Conservation (phyloP, 2,329 filamentous ascomycete species). For the Balansia obtecta region DNA sequence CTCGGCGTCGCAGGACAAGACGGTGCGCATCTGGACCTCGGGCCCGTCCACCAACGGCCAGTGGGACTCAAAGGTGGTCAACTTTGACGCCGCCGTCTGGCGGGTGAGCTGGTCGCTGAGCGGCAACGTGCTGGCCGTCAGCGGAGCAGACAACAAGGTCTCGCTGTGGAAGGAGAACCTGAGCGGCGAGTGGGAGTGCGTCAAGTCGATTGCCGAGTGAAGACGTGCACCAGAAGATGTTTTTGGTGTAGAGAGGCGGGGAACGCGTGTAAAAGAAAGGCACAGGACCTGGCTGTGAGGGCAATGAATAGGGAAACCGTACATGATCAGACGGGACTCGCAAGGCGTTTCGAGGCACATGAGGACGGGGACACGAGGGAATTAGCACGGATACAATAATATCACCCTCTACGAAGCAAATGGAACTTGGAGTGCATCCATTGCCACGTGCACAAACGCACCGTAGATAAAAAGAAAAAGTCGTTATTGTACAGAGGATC, state of each 20-base stretch:
- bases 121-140: slow-evolving; percentile 90
- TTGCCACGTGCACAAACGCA: no score
- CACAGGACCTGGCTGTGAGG: no score
- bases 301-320: background rate
- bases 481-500: no score
- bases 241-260: no score
- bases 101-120: slow-evolving; percentile 96
- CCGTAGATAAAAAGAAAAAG: no score
- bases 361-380: slow-evolving; percentile 15
- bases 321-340: slow-evolving; percentile 3
- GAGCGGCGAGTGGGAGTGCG: slow-evolving; percentile 90
- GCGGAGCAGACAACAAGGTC: slow-evolving; percentile 90
- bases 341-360: slow-evolving; percentile 25
- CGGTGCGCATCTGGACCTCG: slow-evolving; percentile 90
- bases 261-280: no score
- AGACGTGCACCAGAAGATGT: no score
- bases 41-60: slow-evolving; percentile 49
- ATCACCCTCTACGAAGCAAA: no score
- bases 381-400: background rate
- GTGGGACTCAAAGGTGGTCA: slow-evolving; percentile 77
- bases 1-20: slow-evolving; percentile 90
- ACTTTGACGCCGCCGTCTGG: slow-evolving; percentile 86
- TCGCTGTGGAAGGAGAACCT: slow-evolving; percentile 98
- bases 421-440: no score
- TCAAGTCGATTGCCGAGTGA: slow-evolving; percentile 97